A percentile compares a stretch with the other conserved stretches of the same genome.
Evolutionary conservation across 352 stramenopile genomes (phyloP).

Genomic region (Halophytophthora polymorphica): DNA sequence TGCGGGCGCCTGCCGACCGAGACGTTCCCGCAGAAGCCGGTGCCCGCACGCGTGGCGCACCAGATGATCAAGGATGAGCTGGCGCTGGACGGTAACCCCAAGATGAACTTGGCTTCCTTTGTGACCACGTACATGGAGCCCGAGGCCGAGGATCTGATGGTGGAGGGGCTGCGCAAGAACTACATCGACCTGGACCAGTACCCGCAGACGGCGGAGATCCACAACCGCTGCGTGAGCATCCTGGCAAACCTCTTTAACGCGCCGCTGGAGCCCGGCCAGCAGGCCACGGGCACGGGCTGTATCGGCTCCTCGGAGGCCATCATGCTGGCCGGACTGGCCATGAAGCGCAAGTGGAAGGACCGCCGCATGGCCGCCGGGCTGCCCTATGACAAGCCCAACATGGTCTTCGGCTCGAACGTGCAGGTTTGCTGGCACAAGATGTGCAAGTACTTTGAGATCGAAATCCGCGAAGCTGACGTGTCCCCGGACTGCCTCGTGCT

Average conservation of each 20-base stretch:
- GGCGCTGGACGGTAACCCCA: constrained; percentile 85
- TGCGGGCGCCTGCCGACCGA: constrained; percentile 57
- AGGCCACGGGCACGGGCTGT: constrained; percentile 82
- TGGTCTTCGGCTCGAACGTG: constrained; percentile 91
- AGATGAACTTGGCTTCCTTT: constrained; percentile 91
- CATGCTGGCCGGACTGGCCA: constrained; percentile 87
- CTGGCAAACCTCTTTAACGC: constrained; percentile 90
- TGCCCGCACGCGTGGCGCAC: constrained; percentile 79
- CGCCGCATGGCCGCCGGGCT: constrained; percentile 76
- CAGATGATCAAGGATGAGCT: constrained; percentile 90
- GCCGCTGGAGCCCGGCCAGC: constrained; percentile 46
- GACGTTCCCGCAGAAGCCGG: constrained; percentile 54
- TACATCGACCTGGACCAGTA: constrained; percentile 93
- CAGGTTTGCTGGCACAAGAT: constrained; percentile 94
- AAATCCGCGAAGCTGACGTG: constrained; percentile 86
- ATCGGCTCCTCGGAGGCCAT: constrained; percentile 92
- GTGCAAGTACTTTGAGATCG: constrained; percentile 94
- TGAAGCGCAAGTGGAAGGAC: constrained; percentile 91
- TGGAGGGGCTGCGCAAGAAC: constrained; percentile 88
- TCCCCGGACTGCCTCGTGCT: constrained; percentile 84
- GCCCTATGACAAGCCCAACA: constrained; percentile 86
- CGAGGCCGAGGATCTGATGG: constrained; percentile 89
- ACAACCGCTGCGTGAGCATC: constrained; percentile 92
- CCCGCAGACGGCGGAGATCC: constrained; percentile 90
- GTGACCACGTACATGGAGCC: constrained; percentile 92